phyloP scores from a whole-genome alignment of 2,329 filamentous ascomycete genomes.

The Rhinocladiella mackenziei region DNA sequence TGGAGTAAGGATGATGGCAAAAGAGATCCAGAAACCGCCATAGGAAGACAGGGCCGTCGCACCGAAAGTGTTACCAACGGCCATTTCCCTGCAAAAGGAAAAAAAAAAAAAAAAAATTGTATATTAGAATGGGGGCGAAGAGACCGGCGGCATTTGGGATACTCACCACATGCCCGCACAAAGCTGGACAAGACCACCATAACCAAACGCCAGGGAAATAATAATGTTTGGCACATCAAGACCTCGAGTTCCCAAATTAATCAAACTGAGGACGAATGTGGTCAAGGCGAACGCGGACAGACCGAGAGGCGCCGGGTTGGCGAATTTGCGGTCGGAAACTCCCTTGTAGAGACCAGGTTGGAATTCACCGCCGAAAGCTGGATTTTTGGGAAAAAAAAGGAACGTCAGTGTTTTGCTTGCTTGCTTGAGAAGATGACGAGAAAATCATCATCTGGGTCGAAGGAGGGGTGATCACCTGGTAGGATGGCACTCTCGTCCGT shows the following conservation, averaged over 20 bases:
- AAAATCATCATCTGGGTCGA: not conserved
- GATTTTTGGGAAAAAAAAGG: slow-evolving; percentile 38
- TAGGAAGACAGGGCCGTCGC: slow-evolving; percentile 77
- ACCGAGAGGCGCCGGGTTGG: slow-evolving; percentile 73
- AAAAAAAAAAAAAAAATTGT: not conserved
- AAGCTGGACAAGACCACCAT: slow-evolving; percentile 74
- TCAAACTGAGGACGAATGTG: slow-evolving; percentile 70
- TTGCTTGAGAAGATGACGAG: not conserved
- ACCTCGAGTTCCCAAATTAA: slow-evolving; percentile 65
- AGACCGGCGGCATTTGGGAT: too few species aligned
- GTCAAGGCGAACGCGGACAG: slow-evolving; percentile 76
- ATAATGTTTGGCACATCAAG: slow-evolving; percentile 62
- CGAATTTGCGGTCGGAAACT: slow-evolving; percentile 64
- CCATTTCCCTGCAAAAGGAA: slow-evolving; percentile 64
- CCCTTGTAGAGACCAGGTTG: slow-evolving; percentile 66
- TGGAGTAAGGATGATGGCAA: slow-evolving; percentile 67
- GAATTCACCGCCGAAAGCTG: slow-evolving; percentile 68
- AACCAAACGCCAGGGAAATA: slow-evolving; percentile 66
- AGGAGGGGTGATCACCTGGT: slow-evolving; percentile 14
- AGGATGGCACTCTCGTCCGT: slow-evolving; percentile 35
- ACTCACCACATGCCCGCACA: slow-evolving; percentile 80
- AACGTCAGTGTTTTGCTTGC: not conserved
- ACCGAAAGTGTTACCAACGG: slow-evolving; percentile 81
- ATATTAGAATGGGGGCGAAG: too few species aligned
- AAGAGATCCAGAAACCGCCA: slow-evolving; percentile 77